phyloP scores from a whole-genome alignment of 345 rosid genomes.

The Eucalyptus pauciflora region DNA sequence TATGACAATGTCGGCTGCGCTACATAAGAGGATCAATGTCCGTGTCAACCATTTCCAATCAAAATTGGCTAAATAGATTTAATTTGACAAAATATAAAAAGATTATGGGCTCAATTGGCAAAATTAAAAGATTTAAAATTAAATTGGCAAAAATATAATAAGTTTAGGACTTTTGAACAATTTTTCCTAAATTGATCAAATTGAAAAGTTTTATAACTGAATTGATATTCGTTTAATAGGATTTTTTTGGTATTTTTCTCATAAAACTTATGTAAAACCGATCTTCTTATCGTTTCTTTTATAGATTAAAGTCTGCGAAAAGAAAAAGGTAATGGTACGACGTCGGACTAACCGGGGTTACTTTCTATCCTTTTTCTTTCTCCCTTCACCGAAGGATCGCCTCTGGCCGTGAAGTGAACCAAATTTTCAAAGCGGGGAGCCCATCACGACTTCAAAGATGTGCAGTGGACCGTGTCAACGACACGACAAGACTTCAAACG shows the following conservation, averaged over 20 bases:
- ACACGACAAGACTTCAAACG: background rate
- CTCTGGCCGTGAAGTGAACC: background rate
- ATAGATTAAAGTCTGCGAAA: background rate
- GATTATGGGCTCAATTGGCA: no score
- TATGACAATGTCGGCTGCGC: rapidly evolving
- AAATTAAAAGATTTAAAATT: no score
- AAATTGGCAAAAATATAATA: background rate
- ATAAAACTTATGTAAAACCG: background rate
- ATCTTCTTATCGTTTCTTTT: background rate
- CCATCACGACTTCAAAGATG: background rate
- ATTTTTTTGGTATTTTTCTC: background rate
- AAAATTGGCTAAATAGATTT: background rate
- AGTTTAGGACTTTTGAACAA: background rate
- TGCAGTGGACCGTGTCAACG: background rate
- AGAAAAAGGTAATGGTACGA: background rate
- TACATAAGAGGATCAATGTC: no score
- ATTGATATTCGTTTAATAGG: background rate
- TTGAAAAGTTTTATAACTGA: background rate
- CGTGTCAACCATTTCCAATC: rapidly evolving
- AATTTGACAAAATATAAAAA: no score
- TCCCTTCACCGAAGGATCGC: background rate
- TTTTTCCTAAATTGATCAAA: background rate
- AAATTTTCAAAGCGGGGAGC: background rate
- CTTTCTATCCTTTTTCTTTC: background rate
- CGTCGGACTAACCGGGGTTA: background rate